Evolutionary conservation across 768 basidiomycete genomes (phyloP), one percentile per base, ranked within the genome.

Genomic region (Auricularia sp.): DNA sequence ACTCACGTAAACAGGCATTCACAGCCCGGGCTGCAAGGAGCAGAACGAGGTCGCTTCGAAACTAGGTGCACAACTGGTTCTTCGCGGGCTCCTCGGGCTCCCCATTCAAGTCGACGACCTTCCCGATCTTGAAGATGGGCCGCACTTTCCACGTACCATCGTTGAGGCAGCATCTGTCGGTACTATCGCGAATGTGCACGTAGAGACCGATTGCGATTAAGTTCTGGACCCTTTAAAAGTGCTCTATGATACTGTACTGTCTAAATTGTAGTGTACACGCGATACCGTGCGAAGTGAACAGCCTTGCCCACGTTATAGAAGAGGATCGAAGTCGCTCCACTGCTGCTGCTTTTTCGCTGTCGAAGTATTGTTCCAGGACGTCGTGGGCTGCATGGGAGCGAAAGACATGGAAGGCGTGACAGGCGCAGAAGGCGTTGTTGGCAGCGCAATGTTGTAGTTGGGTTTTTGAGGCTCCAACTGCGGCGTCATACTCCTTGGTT

Each of bases 261-360:
- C 34, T 59, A 62, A 62, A 35, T 62, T 34, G 35, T 62, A 62
- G n/a, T 44, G 44, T 37, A 39, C 37, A 37, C 54, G 29, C 29
- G 29, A 63, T 42, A 63, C 44, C 24, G 35, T 11, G 24, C 13
- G 39, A 7, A 29, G 29, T 14, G 39, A 42, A 42, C 13, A 42
- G 7, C 7, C 39, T 8, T 42, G 39, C 39, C 47, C 47, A 21
- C 47, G 18, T 67, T 75, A 88, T 62, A 82, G 80, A 56, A 90
- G 76, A 13, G 91, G 91, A 77, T 93, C 91, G 71, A 93, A 93
- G 72, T 90, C 91, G 29, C 84, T 84, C 88, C 88, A 91, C 66
- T 86, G 85, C 68, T 85, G 81, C 69, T 87, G 69, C 59, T 78
- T 81, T 67, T 84, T 85, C 16, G 78, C 73, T 5, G 78, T 68